These are phyloP conservation scores for Dryadomyces sulphureus DNA, from an alignment of 2,329 filamentous ascomycete genomes.

Conservation along the genomic window DNA sequence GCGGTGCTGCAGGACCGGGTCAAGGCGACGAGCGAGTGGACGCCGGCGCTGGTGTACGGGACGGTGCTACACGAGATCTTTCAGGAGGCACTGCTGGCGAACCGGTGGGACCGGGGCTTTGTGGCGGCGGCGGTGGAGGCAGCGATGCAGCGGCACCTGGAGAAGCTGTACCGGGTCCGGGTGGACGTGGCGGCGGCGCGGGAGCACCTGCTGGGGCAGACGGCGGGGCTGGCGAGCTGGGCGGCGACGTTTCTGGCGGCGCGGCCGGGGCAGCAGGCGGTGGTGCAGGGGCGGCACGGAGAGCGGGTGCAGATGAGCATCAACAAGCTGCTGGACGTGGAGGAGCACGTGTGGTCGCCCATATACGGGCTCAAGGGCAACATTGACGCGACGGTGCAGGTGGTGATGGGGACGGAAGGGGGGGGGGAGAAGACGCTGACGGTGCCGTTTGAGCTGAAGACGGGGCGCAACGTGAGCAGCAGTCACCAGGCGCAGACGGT, in stretches of 20 bases:
- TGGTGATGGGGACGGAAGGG: slow-evolving; percentile 51
- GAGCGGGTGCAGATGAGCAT: slow-evolving; percentile 69
- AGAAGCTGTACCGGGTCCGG: slow-evolving; percentile 80
- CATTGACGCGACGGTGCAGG: slow-evolving; percentile 91
- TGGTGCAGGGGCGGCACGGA: slow-evolving; percentile 67
- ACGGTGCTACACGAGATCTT: slow-evolving; percentile 92
- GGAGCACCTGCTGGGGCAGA: slow-evolving; percentile 70
- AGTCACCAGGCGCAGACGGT: slow-evolving; percentile 88
- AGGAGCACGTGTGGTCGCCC: slow-evolving; percentile 96
- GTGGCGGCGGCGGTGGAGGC: slow-evolving; percentile 51
- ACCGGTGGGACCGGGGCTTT: slow-evolving; percentile 62
- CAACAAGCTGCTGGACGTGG: slow-evolving; percentile 86
- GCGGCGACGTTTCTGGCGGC: slow-evolving; percentile 64
- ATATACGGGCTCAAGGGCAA: slow-evolving; percentile 97
- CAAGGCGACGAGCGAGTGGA: slow-evolving; percentile 73
- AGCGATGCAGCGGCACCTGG: slow-evolving; percentile 63
- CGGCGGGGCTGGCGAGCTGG: slow-evolving; percentile 71
- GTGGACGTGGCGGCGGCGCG: slow-evolving; percentile 57
- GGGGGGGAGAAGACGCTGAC: slow-evolving; percentile 44
- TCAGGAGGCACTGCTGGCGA: slow-evolving; percentile 72
- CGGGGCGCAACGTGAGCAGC: slow-evolving; percentile 68
- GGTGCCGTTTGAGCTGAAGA: slow-evolving; percentile 91
- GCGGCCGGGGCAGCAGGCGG: slow-evolving; percentile 43
- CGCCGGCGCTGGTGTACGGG: slow-evolving; percentile 74
- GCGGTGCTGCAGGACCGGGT: slow-evolving; percentile 90